A percentile compares a stretch with the other conserved stretches of the same genome.
phyloP scores from a whole-genome alignment of 2,329 filamentous ascomycete genomes.

The Trichoderma sp. region DNA sequence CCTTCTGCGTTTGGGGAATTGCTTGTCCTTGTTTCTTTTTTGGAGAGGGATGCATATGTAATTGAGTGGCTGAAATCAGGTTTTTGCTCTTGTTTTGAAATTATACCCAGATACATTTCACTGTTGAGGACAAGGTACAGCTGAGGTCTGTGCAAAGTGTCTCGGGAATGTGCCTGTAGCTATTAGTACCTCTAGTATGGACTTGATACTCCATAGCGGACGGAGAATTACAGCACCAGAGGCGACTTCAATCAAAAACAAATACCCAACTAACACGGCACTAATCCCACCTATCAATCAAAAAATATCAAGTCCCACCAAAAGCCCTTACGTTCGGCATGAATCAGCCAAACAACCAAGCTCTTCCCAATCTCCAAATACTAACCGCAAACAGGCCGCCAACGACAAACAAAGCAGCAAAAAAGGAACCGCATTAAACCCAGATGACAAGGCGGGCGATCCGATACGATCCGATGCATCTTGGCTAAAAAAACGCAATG shows the following conservation, averaged over 20 bases:
- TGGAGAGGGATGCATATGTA: background rate
- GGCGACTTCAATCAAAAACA: background rate
- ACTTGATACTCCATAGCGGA: background rate
- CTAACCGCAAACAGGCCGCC: conserved; percentile 6
- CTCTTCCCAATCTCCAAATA: background rate
- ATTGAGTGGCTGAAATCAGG: background rate
- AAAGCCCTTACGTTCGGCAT: background rate
- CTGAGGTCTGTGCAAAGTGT: rapidly evolving
- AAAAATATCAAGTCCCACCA: background rate
- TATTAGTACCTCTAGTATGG: background rate
- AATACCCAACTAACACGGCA: background rate
- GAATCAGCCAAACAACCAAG: background rate
- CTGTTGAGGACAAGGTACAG: background rate
- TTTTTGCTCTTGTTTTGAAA: background rate
- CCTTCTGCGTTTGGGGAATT: background rate
- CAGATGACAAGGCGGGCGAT: conserved; percentile 17
- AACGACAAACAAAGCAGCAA: conserved; percentile 4
- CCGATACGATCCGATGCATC: conserved; percentile 21
- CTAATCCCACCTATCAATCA: background rate
- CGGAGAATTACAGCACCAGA: background rate
- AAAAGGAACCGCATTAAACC: conserved; percentile 6
- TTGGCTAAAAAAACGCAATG: background rate
- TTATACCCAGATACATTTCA: background rate
- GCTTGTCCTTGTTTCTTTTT: background rate
- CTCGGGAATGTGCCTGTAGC: background rate